A percentile compares a stretch with the other conserved stretches of the same genome.
Evolutionary conservation across 1,284 basidiomycete species (phyloP).

Genomic region (Xanthoconium separans): DNA sequence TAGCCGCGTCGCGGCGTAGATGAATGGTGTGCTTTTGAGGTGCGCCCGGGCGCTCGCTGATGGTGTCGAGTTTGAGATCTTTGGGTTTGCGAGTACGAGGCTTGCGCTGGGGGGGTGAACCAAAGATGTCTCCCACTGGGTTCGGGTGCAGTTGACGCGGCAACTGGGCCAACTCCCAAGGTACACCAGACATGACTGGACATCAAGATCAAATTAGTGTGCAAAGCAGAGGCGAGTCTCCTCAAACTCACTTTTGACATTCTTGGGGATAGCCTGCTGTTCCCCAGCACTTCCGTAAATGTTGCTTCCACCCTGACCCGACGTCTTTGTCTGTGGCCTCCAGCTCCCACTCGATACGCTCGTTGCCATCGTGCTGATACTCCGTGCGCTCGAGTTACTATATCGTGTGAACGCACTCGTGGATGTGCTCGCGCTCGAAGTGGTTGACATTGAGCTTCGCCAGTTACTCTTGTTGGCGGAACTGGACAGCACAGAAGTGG

Average conservation of each 20-base stretch:
- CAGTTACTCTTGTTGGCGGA: slow-evolving; percentile 52
- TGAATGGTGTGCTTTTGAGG: slow-evolving; percentile 26
- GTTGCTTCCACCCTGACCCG: slow-evolving; percentile 14
- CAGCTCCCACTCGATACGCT: slow-evolving; percentile 64
- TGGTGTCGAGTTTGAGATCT: slow-evolving; percentile 66
- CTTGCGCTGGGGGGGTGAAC: slow-evolving; percentile 60
- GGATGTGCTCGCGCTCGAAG: slow-evolving; percentile 64
- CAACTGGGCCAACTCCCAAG: slow-evolving; percentile 66
- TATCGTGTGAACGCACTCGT: slow-evolving; percentile 73
- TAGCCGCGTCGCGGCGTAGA: slow-evolving; percentile 53
- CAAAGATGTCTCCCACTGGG: slow-evolving; percentile 60
- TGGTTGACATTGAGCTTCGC: slow-evolving; percentile 70
- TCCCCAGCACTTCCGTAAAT: slow-evolving; percentile 19
- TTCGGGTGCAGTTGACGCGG: slow-evolving; percentile 63
- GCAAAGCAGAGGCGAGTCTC: not conserved
- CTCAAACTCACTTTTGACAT: slow-evolving; percentile 70
- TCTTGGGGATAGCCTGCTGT: slow-evolving; percentile 54
- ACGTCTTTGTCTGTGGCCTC: slow-evolving; percentile 44
- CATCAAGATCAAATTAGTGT: slow-evolving; percentile 10
- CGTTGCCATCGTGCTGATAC: slow-evolving; percentile 74
- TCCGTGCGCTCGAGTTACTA: slow-evolving; percentile 71
- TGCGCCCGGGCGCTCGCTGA: slow-evolving; percentile 59
- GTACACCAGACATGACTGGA: slow-evolving; percentile 70
- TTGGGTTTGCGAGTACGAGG: slow-evolving; percentile 64
- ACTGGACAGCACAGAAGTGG: slow-evolving; percentile 20